A percentile compares a stretch with the other conserved stretches of the same genome.
These are phyloP conservation scores for Kodamaea jinghongensis DNA, from an alignment of 805 yeast genomes.

Conservation along the genomic window DNA sequence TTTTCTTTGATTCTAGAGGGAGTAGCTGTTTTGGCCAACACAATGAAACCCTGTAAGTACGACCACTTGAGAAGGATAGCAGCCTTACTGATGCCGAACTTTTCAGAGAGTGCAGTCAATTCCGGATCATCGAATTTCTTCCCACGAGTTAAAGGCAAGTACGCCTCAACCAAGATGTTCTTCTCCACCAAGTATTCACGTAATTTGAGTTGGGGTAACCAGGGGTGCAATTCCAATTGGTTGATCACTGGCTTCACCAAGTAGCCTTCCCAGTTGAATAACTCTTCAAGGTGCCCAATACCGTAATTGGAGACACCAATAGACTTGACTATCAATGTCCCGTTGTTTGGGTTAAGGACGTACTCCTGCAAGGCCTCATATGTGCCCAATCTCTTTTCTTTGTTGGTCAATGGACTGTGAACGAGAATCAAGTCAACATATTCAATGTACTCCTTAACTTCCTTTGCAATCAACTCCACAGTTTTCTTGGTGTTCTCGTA, in stretches of 20 bases:
- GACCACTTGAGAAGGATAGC: conserved; percentile 76
- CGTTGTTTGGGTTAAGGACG: conserved; percentile 37
- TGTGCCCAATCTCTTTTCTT: conserved; percentile 52
- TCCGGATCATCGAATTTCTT: conserved; percentile 53
- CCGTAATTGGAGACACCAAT: conserved; percentile 31
- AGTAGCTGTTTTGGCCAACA: conserved; percentile 47
- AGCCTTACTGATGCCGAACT: conserved; percentile 50
- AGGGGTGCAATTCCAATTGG: conserved; percentile 83
- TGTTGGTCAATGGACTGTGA: conserved; percentile 46
- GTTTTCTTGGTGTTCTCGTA: conserved; percentile 34
- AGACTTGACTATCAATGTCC: conserved; percentile 41
- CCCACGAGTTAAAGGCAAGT: conserved; percentile 75
- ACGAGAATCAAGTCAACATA: conserved; percentile 41
- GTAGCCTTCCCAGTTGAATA: conserved; percentile 49
- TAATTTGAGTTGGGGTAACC: conserved; percentile 68
- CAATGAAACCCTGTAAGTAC: conserved; percentile 55
- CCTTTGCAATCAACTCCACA: conserved; percentile 27
- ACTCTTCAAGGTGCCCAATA: conserved; percentile 52
- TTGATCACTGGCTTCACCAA: conserved; percentile 58
- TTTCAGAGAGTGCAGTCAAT: conserved; percentile 48
- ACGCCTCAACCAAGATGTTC: conserved; percentile 67
- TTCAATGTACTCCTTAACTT: conserved; percentile 30
- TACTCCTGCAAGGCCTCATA: conserved; percentile 77
- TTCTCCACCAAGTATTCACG: conserved; percentile 57
- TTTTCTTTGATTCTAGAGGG: conserved; percentile 54